Evolutionary conservation across 768 basidiomycete species (phyloP).

Genomic region (Rhizopogon sp.): DNA sequence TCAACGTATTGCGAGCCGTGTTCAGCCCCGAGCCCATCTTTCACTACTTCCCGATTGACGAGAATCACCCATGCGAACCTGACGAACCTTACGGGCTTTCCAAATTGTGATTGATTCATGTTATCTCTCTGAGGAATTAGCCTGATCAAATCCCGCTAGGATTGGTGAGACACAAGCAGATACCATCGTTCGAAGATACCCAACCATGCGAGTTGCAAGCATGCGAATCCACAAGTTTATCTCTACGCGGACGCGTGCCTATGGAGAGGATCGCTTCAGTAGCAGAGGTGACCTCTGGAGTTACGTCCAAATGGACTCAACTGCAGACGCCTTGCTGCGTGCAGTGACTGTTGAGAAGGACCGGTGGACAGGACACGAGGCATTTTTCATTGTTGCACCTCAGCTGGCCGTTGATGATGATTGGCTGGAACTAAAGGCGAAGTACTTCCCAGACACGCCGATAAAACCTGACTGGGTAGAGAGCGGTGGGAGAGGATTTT

Average conservation of each 20-base stretch:
- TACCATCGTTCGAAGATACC: constrained; percentile 57
- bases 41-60: constrained; percentile 65
- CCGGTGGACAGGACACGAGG: constrained; percentile 57
- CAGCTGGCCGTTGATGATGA: constrained; percentile 42
- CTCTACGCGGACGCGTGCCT: constrained; percentile 33
- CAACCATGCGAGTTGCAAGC: constrained; percentile 59
- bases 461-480: constrained; percentile 40
- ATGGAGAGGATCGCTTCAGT: constrained; percentile 15
- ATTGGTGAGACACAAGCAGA: constrained; percentile 68
- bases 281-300: constrained; percentile 57
- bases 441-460: constrained; percentile 50
- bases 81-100: constrained; percentile 72
- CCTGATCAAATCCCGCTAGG: constrained; percentile 23
- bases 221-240: constrained; percentile 56
- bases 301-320: constrained; percentile 64
- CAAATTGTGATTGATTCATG: constrained; percentile 42
- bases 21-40: constrained; percentile 41
- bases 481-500: constrained; percentile 44
- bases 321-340: constrained; percentile 58
- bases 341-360: constrained; percentile 43
- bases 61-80: constrained; percentile 53
- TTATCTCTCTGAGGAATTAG: constrained; percentile 1
- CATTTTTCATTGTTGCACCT: constrained; percentile 64
- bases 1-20: constrained; percentile 52
- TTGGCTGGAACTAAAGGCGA: constrained; percentile 38